Base-by-base conservation (phyloP, 495 filamentous ascomycete species). In the Tuber aestivum region DNA sequence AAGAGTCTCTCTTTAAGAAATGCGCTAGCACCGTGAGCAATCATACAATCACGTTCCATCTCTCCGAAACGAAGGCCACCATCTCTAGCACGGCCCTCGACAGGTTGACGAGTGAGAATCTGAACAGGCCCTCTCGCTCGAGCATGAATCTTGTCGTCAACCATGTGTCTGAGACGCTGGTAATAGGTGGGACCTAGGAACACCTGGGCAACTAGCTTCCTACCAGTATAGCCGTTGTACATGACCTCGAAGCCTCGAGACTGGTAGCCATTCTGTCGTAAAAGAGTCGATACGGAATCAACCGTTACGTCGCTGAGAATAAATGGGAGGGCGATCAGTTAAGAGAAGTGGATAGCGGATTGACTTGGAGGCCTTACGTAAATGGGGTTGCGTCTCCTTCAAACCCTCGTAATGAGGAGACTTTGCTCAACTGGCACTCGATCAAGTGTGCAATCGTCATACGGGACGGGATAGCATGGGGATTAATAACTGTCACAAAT, bases 1-100 rank as follows among this genome's bases (percentile, higher is more conserved):
- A 99, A 97, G 77, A 99, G 86, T 77, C 80, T 82, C 88, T 99
- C 95, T 87, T 97, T 97, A 83, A 99, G 86, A 89, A 99, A 98
- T 7, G 94, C 90, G 77, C 92, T 94, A 41, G 95, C 95, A 83
- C 95, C 95, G 85, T 99, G 96, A 41, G 96, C 92, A 85, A 99
- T 98, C 96, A 99, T 98, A 86, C 95, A 99, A 89, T 99, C 95
- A 84, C 95, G 94, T 86, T 99, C 95, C 95, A 99, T 99, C 88
- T 99, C 95, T 89, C 95, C 95, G 88, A 99, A 99, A 82, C 95
- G 94, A 69, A 99, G 89, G 86, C 95, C 95, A 88, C 95, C 95
- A 84, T 99, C 95, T 86, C 95, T 89, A 0, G 95, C 96, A 87
- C 95, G 90, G 89, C 95, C 95, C 84, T 99, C 95, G 18, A 98